Percentiles rank a stretch among this genome's conserved stretches.
These are phyloP conservation scores for Solanum verrucosum DNA, from an alignment of 257 asterid genomes.

Conservation along the genomic window DNA sequence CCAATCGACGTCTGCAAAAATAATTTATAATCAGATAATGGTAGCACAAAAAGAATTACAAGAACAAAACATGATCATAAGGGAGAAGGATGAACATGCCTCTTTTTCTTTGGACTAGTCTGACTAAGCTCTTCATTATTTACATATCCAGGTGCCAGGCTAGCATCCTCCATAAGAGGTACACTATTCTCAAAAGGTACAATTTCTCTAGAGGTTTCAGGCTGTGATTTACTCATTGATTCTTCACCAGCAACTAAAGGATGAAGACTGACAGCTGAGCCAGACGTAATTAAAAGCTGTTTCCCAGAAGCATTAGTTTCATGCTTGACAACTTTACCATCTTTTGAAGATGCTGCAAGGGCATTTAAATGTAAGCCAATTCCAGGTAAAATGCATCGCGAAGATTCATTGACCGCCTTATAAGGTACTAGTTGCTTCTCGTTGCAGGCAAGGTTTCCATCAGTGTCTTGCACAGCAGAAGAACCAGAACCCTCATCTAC, in stretches of 20 bases:
- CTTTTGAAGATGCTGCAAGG: slow-evolving; percentile 66
- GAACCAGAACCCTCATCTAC: slow-evolving; percentile 37
- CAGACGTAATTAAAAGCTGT: slow-evolving; percentile 45
- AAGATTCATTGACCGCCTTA: slow-evolving; percentile 28
- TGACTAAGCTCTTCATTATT: slow-evolving; percentile 51
- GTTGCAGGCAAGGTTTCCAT: slow-evolving; percentile 20
- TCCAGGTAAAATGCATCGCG: slow-evolving; percentile 55
- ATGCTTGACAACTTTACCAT: slow-evolving; percentile 31
- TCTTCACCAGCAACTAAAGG: slow-evolving; percentile 28
- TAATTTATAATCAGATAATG: slow-evolving; percentile 7
- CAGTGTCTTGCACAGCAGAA: slow-evolving; percentile 26
- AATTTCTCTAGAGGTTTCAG: slow-evolving; percentile 21
- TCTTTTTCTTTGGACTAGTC: slow-evolving; percentile 87
- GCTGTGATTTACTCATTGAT: slow-evolving; percentile 16
- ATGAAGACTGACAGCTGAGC: slow-evolving; percentile 37
- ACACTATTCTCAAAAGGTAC: slow-evolving; percentile 27
- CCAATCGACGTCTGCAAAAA: slow-evolving; percentile 50
- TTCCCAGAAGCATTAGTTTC: slow-evolving; percentile 48
- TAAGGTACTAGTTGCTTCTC: slow-evolving; percentile 22
- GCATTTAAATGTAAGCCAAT: slow-evolving; percentile 94
- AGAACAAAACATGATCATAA: background rate
- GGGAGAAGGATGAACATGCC: slow-evolving; percentile 24
- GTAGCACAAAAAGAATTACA: background rate
- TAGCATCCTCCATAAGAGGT: slow-evolving; percentile 34
- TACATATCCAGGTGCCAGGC: slow-evolving; percentile 25